Percentiles rank a stretch among this genome's conserved stretches.
Evolutionary conservation across 768 basidiomycete species (phyloP).

Genomic region (Boletus rubescentipes): DNA sequence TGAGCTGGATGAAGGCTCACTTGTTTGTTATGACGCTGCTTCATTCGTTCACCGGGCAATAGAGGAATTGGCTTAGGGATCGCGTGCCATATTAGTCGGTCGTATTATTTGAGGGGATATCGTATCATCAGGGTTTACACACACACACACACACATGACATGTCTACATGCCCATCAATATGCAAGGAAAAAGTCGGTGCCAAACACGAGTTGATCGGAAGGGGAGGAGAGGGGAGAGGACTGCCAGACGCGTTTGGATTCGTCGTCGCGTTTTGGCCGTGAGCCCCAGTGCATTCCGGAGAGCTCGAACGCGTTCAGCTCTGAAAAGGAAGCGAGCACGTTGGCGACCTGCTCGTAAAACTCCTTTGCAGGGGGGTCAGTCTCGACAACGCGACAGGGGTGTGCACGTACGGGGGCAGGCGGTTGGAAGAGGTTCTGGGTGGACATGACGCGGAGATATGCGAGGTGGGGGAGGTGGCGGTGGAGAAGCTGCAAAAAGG

Average conservation of each 20-base stretch:
- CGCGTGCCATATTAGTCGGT: conserved; percentile 12
- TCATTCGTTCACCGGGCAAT: conserved; percentile 50
- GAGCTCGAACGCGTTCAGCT: conserved; percentile 67
- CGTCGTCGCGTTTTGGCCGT: conserved; percentile 42
- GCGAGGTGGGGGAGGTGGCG: conserved; percentile 57
- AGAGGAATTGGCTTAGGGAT: conserved; percentile 35
- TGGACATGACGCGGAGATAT: conserved; percentile 66
- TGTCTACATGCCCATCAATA: conserved; percentile 27
- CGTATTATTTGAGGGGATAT: conserved; percentile 19
- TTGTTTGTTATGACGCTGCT: conserved; percentile 47
- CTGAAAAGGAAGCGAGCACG: conserved; percentile 56
- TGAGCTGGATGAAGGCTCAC: conserved; percentile 38
- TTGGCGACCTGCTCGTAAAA: conserved; percentile 63
- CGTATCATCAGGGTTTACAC: conserved; percentile 5
- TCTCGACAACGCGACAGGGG: neutral
- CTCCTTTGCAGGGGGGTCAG: conserved; percentile 39
- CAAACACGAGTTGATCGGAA: conserved; percentile 32
- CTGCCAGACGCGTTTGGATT: conserved; percentile 52
- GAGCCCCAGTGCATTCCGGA: conserved; percentile 76
- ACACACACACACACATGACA: conserved; percentile 5
- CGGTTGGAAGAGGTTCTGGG: conserved; percentile 47
- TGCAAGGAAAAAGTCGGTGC: conserved; percentile 29
- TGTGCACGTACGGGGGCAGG: conserved; percentile 44
- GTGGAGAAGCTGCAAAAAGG: conserved; percentile 57
- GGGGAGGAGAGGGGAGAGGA: conserved; percentile 44